A percentile compares a stretch with the other conserved stretches of the same genome.
phyloP scores from a whole-genome alignment of 2,329 filamentous ascomycete genomes.

The Neurospora crassa region DNA sequence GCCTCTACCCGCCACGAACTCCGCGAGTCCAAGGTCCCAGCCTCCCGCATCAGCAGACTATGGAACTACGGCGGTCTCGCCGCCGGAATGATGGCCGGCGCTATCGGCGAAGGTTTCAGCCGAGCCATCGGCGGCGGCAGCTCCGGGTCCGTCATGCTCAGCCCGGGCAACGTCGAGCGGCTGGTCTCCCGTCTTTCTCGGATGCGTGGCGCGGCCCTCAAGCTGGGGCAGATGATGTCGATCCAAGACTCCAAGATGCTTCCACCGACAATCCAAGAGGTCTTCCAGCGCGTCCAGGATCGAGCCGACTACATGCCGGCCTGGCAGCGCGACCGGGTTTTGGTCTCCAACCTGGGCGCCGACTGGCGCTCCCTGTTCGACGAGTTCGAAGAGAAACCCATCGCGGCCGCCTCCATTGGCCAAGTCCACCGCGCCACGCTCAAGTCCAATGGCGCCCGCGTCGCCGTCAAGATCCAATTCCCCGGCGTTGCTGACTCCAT shows the following conservation, averaged over 20 bases:
- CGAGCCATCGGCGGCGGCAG: constrained; percentile 60
- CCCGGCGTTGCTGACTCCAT: constrained; percentile 94
- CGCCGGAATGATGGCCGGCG: constrained; percentile 90
- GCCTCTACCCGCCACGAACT: constrained; percentile 45
- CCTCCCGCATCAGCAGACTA: constrained; percentile 73
- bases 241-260: constrained; percentile 97
- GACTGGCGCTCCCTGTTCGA: constrained; percentile 79
- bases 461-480: constrained; percentile 96
- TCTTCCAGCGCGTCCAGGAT: constrained; percentile 90
- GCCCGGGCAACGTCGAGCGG: constrained; percentile 82
- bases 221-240: constrained; percentile 95
- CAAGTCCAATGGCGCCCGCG: constrained; percentile 60
- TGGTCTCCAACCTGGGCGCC: constrained; percentile 65
- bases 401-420: constrained; percentile 93
- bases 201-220: constrained; percentile 95
- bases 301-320: constrained; percentile 96
- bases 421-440: constrained; percentile 86
- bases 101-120: constrained; percentile 75
- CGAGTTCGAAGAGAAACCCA: constrained; percentile 81
- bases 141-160: constrained; percentile 75
- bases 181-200: constrained; percentile 86
- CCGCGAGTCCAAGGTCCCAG: constrained; percentile 81
- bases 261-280: constrained; percentile 74
- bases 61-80: constrained; percentile 95
- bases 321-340: constrained; percentile 80